phyloP scores from a whole-genome alignment of 2,329 filamentous ascomycete species.

The Neonectria magnoliae region DNA sequence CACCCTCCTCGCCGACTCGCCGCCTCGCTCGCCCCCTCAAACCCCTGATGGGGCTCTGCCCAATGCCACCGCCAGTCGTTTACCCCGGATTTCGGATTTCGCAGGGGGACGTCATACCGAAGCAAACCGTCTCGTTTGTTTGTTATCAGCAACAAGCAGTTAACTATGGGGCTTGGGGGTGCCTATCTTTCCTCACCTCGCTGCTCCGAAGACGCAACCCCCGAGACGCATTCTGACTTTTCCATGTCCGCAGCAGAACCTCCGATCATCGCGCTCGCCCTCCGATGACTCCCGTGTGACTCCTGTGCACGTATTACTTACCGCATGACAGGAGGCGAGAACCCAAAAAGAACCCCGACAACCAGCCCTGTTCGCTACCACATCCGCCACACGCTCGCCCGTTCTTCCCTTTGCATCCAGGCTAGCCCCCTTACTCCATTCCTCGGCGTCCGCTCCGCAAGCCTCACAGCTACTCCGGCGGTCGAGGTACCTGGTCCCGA shows the following conservation, averaged over 20 bases:
- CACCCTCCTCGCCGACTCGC: conserved; percentile 1
- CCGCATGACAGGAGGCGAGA: not conserved
- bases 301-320: conserved; percentile 4
- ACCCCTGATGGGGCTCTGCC: conserved; percentile 4
- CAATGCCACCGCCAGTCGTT: conserved; percentile 5
- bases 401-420: not conserved
- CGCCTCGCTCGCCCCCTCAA: not conserved
- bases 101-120: not conserved
- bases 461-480: not conserved
- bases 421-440: conserved; percentile 9
- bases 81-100: conserved; percentile 6
- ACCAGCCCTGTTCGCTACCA: not conserved
- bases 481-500: not conserved
- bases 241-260: not conserved
- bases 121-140: not conserved
- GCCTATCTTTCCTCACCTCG: not conserved
- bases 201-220: conserved; percentile 2
- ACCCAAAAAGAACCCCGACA: not conserved
- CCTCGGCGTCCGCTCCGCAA: not conserved
- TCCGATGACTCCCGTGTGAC: conserved; percentile 1
- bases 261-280: conserved; percentile 3
- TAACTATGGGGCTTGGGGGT: not conserved
- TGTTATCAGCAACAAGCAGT: not conserved
- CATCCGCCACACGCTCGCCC: not conserved
- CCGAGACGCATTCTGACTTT: not conserved